A percentile compares a stretch with the other conserved stretches of the same genome.
phyloP scores from a whole-genome alignment of 2,329 filamentous ascomycete genomes.

The Aureobasidium zeae region DNA sequence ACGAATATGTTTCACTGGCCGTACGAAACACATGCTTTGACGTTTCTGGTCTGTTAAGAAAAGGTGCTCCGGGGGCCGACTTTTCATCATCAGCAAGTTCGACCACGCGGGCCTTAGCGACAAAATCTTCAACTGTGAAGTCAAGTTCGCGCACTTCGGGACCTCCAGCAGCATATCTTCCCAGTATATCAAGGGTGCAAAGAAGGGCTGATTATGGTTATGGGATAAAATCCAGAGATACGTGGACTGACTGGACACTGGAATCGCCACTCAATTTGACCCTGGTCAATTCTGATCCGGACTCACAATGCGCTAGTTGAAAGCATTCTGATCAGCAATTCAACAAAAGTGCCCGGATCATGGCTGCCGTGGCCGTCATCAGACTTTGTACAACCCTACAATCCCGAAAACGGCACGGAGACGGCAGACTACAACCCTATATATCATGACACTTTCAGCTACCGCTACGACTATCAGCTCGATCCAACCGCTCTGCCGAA shows the following conservation, averaged over 20 bases:
- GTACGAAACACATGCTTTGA: constrained; percentile 3
- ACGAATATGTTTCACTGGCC: not conserved
- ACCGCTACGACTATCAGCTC: not conserved
- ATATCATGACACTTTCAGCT: not conserved
- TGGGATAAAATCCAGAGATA: not conserved
- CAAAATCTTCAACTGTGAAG: too few relatives aligned
- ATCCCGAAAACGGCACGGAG: not conserved
- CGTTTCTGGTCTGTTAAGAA: not conserved
- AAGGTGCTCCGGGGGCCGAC: not conserved
- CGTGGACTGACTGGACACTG: not conserved
- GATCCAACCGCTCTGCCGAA: not conserved
- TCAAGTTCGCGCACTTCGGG: too few relatives aligned
- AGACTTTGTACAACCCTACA: not conserved
- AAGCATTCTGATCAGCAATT: not conserved
- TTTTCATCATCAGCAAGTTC: not conserved
- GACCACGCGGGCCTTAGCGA: too few relatives aligned
- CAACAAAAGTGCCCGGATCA: not conserved
- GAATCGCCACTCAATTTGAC: not conserved
- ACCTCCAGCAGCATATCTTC: too few relatives aligned
- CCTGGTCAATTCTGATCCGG: not conserved
- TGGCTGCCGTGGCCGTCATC: not conserved
- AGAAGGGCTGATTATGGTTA: too few relatives aligned
- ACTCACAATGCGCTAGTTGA: not conserved
- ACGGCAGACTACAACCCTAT: not conserved
- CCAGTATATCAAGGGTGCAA: too few relatives aligned